A percentile compares a stretch with the other conserved stretches of the same genome.
Conservation (phyloP, 2,329 filamentous ascomycete genomes). For the Lachnellula arida region DNA sequence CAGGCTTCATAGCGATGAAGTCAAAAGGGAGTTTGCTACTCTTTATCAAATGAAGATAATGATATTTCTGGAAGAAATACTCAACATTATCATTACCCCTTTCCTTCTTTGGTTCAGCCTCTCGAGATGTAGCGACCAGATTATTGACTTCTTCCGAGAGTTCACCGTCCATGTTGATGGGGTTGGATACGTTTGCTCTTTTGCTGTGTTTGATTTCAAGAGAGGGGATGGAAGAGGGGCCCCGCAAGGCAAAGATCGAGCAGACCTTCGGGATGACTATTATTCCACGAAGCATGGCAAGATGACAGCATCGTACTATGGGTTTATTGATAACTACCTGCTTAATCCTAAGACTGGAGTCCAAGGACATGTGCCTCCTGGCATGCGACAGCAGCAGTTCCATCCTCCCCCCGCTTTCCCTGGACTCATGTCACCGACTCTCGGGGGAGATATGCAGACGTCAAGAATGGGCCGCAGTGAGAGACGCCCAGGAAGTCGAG, state of each 20-base stretch:
- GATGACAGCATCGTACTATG: constrained; percentile 95
- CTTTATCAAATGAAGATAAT: constrained; percentile 90
- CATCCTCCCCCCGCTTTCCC: constrained; percentile 74
- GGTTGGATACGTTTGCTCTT: constrained; percentile 92
- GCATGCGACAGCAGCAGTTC: constrained; percentile 52
- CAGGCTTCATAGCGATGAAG: constrained; percentile 87
- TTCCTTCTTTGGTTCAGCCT: constrained; percentile 83
- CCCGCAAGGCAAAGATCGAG: constrained; percentile 33
- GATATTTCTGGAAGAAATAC: constrained; percentile 86
- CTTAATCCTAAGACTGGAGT: constrained; percentile 66
- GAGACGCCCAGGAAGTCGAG: constrained; percentile 38
- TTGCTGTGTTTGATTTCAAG: constrained; percentile 96
- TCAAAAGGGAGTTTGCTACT: constrained; percentile 82
- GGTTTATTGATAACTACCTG: constrained; percentile 89
- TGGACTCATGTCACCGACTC: constrained; percentile 58
- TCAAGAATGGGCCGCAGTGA: constrained; percentile 47
- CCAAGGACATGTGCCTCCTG: constrained; percentile 54
- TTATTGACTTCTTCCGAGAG: constrained; percentile 97
- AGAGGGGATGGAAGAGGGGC: constrained; percentile 60
- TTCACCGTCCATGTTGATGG: constrained; percentile 97
- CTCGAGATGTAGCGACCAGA: constrained; percentile 82
- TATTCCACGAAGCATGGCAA: constrained; percentile 95
- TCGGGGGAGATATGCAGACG: constrained; percentile 51
- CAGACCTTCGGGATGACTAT: constrained; percentile 78
- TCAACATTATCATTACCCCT: constrained; percentile 89